Percentiles rank a stretch among this genome's conserved stretches.
Conservation (phyloP, 805 yeast species). For the Lipomyces mesembrius region DNA sequence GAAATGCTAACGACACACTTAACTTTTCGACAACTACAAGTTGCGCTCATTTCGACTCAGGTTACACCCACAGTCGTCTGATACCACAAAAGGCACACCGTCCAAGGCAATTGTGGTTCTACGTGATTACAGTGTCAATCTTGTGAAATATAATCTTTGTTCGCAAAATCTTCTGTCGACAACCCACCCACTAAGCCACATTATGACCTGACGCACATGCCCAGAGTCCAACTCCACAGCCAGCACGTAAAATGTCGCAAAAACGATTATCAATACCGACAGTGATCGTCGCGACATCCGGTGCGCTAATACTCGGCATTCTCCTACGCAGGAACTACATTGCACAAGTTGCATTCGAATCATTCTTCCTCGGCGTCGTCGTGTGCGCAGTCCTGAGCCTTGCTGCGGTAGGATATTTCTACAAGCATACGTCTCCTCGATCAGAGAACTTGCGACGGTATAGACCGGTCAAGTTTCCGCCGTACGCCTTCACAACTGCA, state of each 20-base stretch:
- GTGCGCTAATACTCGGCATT: conserved; percentile 18
- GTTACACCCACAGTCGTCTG: not conserved
- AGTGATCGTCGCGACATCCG: conserved; percentile 13
- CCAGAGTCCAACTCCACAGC: not conserved
- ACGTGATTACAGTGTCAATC: not conserved
- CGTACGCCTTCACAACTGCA: conserved; percentile 33
- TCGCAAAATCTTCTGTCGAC: not conserved
- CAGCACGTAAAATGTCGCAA: conserved; percentile 3
- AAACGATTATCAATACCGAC: conserved; percentile 13
- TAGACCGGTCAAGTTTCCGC: conserved; percentile 30
- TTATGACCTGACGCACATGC: conserved; percentile 9
- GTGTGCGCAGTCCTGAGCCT: conserved; percentile 27
- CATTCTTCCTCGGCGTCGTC: conserved; percentile 23
- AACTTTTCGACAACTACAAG: not conserved
- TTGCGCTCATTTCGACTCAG: not conserved
- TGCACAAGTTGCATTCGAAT: conserved; percentile 29
- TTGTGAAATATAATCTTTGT: too few relatives aligned
- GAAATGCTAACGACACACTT: not conserved
- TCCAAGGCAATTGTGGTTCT: not conserved
- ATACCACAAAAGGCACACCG: not conserved
- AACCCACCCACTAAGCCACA: not conserved
- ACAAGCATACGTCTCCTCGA: conserved; percentile 31
- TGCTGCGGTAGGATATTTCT: conserved; percentile 35
- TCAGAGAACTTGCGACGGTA: conserved; percentile 18
- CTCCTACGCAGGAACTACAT: conserved; percentile 27